Conservation (phyloP, 257 asterid genomes). For the Plantago ovata region DNA sequence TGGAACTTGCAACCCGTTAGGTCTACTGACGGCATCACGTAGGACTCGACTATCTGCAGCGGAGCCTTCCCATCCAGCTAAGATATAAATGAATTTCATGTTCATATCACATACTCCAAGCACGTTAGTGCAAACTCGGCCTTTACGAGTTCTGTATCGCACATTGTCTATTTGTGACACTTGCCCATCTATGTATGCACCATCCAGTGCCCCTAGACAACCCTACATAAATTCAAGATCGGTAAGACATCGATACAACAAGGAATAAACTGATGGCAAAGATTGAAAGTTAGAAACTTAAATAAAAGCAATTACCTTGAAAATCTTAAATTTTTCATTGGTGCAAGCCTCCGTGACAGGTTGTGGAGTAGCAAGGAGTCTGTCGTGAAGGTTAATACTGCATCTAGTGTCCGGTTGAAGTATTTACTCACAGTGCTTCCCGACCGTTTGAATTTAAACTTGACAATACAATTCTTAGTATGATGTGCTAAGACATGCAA, state of each 20-base stretch:
- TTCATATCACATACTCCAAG: not conserved
- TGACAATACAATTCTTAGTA: not conserved
- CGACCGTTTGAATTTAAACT: not conserved
- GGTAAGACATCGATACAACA: too few relatives aligned
- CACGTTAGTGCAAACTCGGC: not conserved
- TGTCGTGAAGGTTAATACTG: not conserved
- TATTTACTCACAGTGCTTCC: not conserved
- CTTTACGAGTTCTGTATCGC: not conserved
- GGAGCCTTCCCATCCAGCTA: not conserved
- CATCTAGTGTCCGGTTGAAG: not conserved
- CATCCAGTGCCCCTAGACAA: not conserved
- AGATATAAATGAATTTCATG: not conserved
- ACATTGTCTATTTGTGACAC: not conserved
- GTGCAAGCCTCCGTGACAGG: not conserved
- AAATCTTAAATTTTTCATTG: not conserved
- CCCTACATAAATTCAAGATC: not conserved
- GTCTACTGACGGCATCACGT: not conserved
- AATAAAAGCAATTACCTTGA: not conserved
- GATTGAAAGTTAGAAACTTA: too few relatives aligned
- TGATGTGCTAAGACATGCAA: conserved; percentile 1
- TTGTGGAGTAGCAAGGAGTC: not conserved
- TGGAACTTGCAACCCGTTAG: not conserved
- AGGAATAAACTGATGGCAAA: too few relatives aligned
- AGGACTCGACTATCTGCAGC: not conserved
- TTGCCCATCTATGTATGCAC: not conserved